A percentile compares a stretch with the other conserved stretches of the same genome.
phyloP scores from a whole-genome alignment of 1,284 basidiomycete genomes.

The Leccinum proliferum region DNA sequence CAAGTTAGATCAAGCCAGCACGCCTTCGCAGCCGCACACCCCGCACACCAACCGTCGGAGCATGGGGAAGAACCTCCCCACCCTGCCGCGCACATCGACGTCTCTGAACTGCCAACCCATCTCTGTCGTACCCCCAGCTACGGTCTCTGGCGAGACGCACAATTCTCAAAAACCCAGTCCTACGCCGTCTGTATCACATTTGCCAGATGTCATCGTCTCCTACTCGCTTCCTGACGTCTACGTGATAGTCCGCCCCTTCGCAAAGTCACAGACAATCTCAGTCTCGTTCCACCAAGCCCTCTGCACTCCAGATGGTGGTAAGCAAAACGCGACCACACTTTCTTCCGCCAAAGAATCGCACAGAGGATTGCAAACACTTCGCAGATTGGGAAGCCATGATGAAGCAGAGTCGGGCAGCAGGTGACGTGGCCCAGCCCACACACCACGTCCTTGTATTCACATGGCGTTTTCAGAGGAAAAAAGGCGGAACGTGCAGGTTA shows the following conservation, averaged over 20 bases:
- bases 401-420: slow-evolving; percentile 68
- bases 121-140: slow-evolving; percentile 13
- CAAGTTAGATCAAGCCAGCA: not conserved
- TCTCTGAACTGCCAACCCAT: slow-evolving; percentile 29
- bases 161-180: slow-evolving; percentile 2
- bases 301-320: slow-evolving; percentile 65
- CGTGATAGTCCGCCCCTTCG: not conserved
- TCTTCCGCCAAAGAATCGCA: slow-evolving; percentile 78
- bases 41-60: not conserved
- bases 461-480: slow-evolving; percentile 55
- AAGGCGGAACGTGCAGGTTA: slow-evolving; percentile 56
- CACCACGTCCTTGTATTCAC: slow-evolving; percentile 8
- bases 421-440: slow-evolving; percentile 36
- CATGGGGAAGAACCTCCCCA: slow-evolving; percentile 11
- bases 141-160: not conserved
- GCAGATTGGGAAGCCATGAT: slow-evolving; percentile 93
- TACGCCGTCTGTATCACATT: slow-evolving; percentile 4
- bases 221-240: slow-evolving; percentile 11
- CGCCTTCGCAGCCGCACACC: not conserved
- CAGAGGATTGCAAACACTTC: slow-evolving; percentile 82
- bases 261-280: slow-evolving; percentile 39
- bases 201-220: slow-evolving; percentile 5
- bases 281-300: slow-evolving; percentile 56
- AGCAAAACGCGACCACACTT: slow-evolving; percentile 77
- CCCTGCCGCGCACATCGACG: slow-evolving; percentile 44